These are phyloP conservation scores for Drechslerella coelobrocha DNA, from an alignment of 2,329 filamentous ascomycete species.

Conservation along the genomic window DNA sequence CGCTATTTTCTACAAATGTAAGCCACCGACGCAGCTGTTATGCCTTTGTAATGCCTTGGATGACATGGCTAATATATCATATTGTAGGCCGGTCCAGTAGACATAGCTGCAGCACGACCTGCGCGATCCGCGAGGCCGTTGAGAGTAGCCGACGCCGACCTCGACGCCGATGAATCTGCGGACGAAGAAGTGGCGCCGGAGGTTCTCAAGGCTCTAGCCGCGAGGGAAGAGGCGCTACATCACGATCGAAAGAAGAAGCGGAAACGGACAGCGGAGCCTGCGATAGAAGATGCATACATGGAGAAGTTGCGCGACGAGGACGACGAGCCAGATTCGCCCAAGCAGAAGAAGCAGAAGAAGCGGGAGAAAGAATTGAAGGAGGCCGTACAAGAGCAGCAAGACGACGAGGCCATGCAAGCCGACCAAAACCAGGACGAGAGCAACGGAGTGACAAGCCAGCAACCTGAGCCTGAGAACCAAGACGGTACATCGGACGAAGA, in stretches of 20 bases:
- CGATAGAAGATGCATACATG: constrained; percentile 36
- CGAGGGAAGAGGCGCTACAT: constrained; percentile 46
- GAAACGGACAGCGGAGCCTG: constrained; percentile 46
- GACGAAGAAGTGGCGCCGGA: constrained; percentile 44
- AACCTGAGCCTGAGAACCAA: constrained; percentile 53
- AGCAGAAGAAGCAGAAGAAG: constrained; percentile 56
- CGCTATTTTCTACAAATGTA: constrained; percentile 40
- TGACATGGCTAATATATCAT: constrained; percentile 3
- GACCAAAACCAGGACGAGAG: constrained; percentile 66
- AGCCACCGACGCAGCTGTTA: too few species aligned
- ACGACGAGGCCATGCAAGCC: constrained; percentile 58
- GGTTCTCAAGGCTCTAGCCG: constrained; percentile 30
- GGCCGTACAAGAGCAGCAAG: constrained; percentile 57
- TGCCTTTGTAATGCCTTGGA: too few species aligned
- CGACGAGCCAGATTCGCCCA: constrained; percentile 59
- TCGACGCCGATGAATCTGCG: constrained; percentile 12
- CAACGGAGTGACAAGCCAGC: constrained; percentile 58
- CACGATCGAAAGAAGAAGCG: constrained; percentile 53
- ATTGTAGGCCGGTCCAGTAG: constrained; percentile 28
- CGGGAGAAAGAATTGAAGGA: constrained; percentile 55
- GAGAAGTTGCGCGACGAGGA: constrained; percentile 65
- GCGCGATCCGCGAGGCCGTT: constrained; percentile 4
- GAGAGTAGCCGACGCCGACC: background rate
- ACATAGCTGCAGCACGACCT: constrained; percentile 21
- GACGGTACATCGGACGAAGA: constrained; percentile 57